Evolutionary conservation across 2,329 filamentous ascomycete genomes (phyloP).

Genomic region (Botrytis porri): DNA sequence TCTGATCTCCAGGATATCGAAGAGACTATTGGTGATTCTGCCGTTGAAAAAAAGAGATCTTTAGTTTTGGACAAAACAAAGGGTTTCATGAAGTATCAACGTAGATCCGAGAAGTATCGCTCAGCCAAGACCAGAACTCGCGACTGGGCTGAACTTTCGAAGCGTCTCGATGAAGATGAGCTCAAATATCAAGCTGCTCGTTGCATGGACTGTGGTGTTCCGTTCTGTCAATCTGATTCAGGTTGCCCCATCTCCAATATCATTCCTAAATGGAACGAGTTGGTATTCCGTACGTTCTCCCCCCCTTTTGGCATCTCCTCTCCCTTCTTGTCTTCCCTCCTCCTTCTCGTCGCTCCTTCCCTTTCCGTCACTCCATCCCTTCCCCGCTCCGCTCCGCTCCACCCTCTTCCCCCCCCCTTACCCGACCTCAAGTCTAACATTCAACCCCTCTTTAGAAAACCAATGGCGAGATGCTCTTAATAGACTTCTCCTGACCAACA

Average conservation of each 20-base stretch:
- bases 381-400: accelerated
- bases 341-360: not conserved
- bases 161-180: constrained; percentile 86
- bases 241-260: constrained; percentile 97
- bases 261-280: constrained; percentile 93
- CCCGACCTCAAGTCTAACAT: not conserved
- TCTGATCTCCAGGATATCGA: constrained; percentile 75
- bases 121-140: constrained; percentile 78
- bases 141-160: constrained; percentile 90
- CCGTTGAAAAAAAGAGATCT: constrained; percentile 84
- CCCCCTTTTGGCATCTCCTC: too few species aligned
- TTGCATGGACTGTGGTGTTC: constrained; percentile 98
- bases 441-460: constrained; percentile 37
- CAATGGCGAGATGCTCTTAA: constrained; percentile 93
- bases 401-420: not conserved
- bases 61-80: constrained; percentile 95
- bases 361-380: not conserved
- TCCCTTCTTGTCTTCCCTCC: not conserved
- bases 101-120: constrained; percentile 90
- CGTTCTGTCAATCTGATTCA: constrained; percentile 95
- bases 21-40: constrained; percentile 80
- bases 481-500: constrained; percentile 91
- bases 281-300: constrained; percentile 56
- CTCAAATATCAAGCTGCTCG: constrained; percentile 95
- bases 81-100: constrained; percentile 96